These are phyloP conservation scores for Lobosporangium transversale DNA, from an alignment of 192 early-diverging fungal species.

Conservation along the genomic window DNA sequence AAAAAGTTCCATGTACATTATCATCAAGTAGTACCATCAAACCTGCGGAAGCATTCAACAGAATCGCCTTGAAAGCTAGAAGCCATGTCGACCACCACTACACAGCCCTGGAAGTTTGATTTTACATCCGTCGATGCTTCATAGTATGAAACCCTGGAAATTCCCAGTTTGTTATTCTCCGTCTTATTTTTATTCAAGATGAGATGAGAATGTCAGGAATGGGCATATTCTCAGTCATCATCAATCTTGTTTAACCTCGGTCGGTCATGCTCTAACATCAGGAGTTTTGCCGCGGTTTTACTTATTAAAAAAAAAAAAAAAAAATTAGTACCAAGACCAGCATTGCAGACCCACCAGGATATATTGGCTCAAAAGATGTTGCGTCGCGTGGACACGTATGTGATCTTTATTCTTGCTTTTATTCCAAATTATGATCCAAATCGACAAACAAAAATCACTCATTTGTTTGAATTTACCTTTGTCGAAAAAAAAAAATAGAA, in stretches of 20 bases:
- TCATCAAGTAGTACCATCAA: not conserved
- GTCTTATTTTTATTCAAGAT: too few relatives aligned
- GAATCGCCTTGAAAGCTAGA: too few relatives aligned
- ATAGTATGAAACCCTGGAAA: too few relatives aligned
- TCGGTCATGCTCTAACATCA: not conserved
- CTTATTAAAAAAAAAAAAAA: not conserved
- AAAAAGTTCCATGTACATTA: slow-evolving; percentile 1
- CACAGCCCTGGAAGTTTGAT: slow-evolving; percentile 43
- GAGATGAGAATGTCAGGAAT: too few relatives aligned
- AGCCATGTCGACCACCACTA: slow-evolving; percentile 14
- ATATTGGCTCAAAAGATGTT: slow-evolving; percentile 31
- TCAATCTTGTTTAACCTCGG: too few relatives aligned
- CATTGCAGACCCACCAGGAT: slow-evolving; percentile 48
- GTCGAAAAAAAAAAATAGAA: not conserved
- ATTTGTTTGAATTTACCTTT: not conserved
- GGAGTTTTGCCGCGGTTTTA: not conserved
- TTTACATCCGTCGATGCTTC: slow-evolving; percentile 34
- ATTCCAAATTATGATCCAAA: not conserved
- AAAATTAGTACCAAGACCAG: slow-evolving; percentile 9
- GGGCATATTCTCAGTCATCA: too few relatives aligned
- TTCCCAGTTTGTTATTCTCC: too few relatives aligned
- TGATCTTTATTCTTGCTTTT: not conserved
- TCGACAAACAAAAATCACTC: not conserved
- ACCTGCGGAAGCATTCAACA: too few relatives aligned
- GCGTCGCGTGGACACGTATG: slow-evolving; percentile 33